Percentiles rank a stretch among this genome's conserved stretches.
These are phyloP conservation scores for Pelargonium fulgidum DNA, from an alignment of 441 rosid species.

Conservation along the genomic window DNA sequence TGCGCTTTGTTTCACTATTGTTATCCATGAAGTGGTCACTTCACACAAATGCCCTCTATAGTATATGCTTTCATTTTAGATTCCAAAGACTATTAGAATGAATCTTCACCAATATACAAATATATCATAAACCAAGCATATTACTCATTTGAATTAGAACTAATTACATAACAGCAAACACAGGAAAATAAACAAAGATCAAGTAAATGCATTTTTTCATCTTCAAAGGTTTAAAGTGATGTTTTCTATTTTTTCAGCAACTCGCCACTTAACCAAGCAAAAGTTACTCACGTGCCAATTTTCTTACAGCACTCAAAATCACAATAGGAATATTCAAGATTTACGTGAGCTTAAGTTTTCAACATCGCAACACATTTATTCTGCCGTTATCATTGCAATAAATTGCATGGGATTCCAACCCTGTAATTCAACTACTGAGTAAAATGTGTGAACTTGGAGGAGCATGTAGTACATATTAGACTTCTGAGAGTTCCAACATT, in stretches of 20 bases:
- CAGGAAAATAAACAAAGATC: neutral
- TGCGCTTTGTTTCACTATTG: too few species aligned
- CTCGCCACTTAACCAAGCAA: neutral
- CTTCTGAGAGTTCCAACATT: neutral
- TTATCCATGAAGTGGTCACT: too few species aligned
- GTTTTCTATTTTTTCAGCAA: neutral
- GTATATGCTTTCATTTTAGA: too few species aligned
- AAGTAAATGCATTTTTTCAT: neutral
- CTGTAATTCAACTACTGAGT: neutral
- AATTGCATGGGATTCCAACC: neutral
- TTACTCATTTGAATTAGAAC: too few species aligned
- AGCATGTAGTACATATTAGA: neutral
- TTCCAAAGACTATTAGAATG: too few species aligned
- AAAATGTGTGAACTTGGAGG: too few species aligned
- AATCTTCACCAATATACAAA: too few species aligned
- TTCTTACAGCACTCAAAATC: neutral
- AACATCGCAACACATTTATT: neutral
- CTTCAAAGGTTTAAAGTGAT: neutral
- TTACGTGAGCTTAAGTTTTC: neutral
- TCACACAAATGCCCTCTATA: too few species aligned
- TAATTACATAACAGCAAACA: too few species aligned
- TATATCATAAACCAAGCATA: too few species aligned
- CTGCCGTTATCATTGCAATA: neutral
- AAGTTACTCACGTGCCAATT: neutral
- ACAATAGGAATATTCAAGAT: neutral